Evolutionary conservation across 2,329 filamentous ascomycete genomes (phyloP).

Genomic region (Aschersonia sp.): DNA sequence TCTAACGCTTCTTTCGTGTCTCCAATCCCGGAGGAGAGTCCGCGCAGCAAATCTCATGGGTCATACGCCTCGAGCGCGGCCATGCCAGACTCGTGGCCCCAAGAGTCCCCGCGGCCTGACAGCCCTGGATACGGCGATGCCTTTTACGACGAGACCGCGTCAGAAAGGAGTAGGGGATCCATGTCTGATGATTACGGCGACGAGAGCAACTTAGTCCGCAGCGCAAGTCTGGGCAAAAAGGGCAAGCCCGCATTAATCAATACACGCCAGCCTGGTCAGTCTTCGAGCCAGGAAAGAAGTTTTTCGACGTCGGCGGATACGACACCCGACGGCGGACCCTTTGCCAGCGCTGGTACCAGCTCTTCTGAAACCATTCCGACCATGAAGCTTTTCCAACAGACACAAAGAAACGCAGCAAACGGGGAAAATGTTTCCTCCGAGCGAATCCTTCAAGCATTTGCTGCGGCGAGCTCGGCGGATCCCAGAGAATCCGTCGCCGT

Average conservation of each 20-base stretch:
- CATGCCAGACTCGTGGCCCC: slow-evolving; percentile 55
- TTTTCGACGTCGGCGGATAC: slow-evolving; percentile 6
- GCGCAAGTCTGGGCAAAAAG: slow-evolving; percentile 46
- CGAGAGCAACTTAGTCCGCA: slow-evolving; percentile 43
- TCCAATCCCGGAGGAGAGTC: slow-evolving; percentile 60
- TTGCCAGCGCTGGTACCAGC: no score
- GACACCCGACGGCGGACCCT: no score
- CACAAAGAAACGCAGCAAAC: background rate
- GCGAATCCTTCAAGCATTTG: slow-evolving; percentile 34
- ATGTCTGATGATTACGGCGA: slow-evolving; percentile 33
- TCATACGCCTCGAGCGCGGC: slow-evolving; percentile 61
- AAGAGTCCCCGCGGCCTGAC: slow-evolving; percentile 24
- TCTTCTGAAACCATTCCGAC: no score
- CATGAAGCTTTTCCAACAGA: no score
- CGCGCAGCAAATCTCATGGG: slow-evolving; percentile 38
- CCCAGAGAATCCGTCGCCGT: slow-evolving; percentile 17
- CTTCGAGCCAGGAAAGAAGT: slow-evolving; percentile 6
- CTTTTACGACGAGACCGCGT: slow-evolving; percentile 34
- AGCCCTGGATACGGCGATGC: slow-evolving; percentile 33
- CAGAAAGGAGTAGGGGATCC: slow-evolving; percentile 27
- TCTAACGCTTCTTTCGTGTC: slow-evolving; percentile 55
- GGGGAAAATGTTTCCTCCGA: slow-evolving; percentile 21
- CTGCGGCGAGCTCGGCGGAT: slow-evolving; percentile 31
- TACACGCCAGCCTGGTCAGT: slow-evolving; percentile 24
- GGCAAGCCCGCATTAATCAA: slow-evolving; percentile 41